Conservation (phyloP, 768 basidiomycete genomes). For the Boletus sensibilis region DNA sequence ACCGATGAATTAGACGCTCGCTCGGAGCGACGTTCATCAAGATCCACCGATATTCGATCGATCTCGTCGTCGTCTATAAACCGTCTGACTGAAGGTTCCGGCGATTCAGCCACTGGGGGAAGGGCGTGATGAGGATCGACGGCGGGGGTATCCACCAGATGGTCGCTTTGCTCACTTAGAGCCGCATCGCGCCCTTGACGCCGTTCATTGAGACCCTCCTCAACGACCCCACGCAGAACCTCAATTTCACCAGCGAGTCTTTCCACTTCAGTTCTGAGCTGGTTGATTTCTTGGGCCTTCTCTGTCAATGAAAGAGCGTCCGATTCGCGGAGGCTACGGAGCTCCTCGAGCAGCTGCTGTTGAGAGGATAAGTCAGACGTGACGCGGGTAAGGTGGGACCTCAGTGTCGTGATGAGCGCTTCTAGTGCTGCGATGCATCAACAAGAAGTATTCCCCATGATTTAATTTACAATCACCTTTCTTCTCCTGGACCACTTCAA, state of each 20-base stretch:
- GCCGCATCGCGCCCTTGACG: constrained; percentile 49
- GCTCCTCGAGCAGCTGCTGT: constrained; percentile 63
- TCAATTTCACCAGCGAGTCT: constrained; percentile 82
- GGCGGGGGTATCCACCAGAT: background rate
- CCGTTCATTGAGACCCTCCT: constrained; percentile 80
- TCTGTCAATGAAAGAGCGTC: constrained; percentile 57
- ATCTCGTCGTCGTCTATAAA: constrained; percentile 61
- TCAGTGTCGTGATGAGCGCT: constrained; percentile 69
- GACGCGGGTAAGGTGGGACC: constrained; percentile 71
- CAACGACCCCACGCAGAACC: constrained; percentile 81
- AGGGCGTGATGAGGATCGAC: background rate
- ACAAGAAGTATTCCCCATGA: background rate
- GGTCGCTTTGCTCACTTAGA: constrained; percentile 4
- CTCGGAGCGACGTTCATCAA: constrained; percentile 64
- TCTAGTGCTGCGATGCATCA: constrained; percentile 62
- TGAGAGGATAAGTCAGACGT: constrained; percentile 80
- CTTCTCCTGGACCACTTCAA: constrained; percentile 83
- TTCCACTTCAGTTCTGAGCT: constrained; percentile 74
- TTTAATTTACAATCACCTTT: constrained; percentile 58
- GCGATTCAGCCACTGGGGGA: constrained; percentile 4
- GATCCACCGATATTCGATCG: constrained; percentile 60
- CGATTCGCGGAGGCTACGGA: constrained; percentile 60
- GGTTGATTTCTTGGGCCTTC: constrained; percentile 65
- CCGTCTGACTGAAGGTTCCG: constrained; percentile 20
- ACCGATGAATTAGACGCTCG: constrained; percentile 35